phyloP scores from a whole-genome alignment of 2,329 filamentous ascomycete genomes.

The Nemania sp. region DNA sequence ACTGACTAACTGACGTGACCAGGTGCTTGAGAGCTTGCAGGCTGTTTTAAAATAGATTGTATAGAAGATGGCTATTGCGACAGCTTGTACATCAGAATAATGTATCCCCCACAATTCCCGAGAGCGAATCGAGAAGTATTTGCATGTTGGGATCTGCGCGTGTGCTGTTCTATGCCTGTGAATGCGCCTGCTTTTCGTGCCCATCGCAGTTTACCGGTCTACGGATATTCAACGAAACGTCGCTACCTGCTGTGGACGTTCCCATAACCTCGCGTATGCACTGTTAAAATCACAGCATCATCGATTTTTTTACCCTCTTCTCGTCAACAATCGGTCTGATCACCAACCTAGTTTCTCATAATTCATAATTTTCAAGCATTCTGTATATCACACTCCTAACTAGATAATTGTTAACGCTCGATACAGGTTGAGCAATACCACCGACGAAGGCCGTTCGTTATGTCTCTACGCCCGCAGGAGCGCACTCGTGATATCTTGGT shows the following conservation, averaged over 20 bases:
- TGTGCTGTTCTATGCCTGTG: conserved; percentile 27
- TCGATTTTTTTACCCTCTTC: background rate
- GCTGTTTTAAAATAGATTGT: conserved; percentile 75
- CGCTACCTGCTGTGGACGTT: background rate
- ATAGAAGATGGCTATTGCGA: conserved; percentile 46
- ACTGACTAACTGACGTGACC: conserved; percentile 47
- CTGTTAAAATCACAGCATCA: background rate
- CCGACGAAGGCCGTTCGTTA: too few species aligned
- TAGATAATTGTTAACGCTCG: too few species aligned
- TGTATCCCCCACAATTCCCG: conserved; percentile 37
- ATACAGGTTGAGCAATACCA: too few species aligned
- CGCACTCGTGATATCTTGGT: conserved; percentile 15
- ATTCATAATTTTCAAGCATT: too few species aligned
- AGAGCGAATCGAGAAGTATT: conserved; percentile 35
- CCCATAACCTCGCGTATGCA: background rate
- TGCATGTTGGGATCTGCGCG: conserved; percentile 27
- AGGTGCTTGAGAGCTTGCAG: conserved; percentile 85
- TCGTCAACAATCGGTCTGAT: background rate
- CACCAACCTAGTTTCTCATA: background rate
- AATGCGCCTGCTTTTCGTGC: conserved; percentile 18
- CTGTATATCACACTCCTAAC: conserved; percentile 11
- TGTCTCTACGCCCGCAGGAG: conserved; percentile 11
- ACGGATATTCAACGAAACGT: background rate
- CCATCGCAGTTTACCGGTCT: conserved; percentile 14
- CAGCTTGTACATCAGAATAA: conserved; percentile 45